Conservation (phyloP, 1,139 yeast genomes). For the Saccharomycopsis hybrid region DNA sequence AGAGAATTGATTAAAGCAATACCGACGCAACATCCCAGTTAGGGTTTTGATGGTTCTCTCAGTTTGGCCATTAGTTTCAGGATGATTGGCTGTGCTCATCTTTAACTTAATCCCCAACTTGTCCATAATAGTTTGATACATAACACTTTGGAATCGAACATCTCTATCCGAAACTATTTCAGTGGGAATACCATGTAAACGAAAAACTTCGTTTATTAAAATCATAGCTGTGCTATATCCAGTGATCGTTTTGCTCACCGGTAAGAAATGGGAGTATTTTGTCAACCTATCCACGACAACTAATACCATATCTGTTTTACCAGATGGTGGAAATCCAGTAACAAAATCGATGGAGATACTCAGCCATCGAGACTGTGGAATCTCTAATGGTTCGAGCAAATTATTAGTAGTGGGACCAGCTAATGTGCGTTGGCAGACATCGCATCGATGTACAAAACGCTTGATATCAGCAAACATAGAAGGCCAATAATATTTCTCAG, state of each 20-base stretch:
- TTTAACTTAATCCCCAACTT: neutral
- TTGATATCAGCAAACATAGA: neutral
- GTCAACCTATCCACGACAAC: neutral
- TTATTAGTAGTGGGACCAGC: neutral
- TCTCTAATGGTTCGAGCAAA: neutral
- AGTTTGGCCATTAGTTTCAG: neutral
- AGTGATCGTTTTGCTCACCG: neutral
- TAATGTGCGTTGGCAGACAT: neutral
- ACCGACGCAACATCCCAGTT: neutral
- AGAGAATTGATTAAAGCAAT: neutral
- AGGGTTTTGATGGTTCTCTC: neutral
- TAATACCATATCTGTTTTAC: neutral
- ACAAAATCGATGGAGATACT: neutral
- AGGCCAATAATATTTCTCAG: neutral
- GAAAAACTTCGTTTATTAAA: neutral
- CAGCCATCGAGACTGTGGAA: neutral
- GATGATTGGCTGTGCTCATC: neutral
- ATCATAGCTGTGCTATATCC: neutral
- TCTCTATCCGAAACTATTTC: neutral
- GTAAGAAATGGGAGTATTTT: neutral
- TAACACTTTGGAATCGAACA: neutral
- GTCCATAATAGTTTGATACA: neutral
- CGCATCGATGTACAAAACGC: neutral
- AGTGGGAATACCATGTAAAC: neutral
- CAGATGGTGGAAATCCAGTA: neutral